Percentiles rank a stretch among this genome's conserved stretches.
Evolutionary conservation across 2,329 filamentous ascomycete genomes (phyloP).

Genomic region (Xylariaceae sp.): DNA sequence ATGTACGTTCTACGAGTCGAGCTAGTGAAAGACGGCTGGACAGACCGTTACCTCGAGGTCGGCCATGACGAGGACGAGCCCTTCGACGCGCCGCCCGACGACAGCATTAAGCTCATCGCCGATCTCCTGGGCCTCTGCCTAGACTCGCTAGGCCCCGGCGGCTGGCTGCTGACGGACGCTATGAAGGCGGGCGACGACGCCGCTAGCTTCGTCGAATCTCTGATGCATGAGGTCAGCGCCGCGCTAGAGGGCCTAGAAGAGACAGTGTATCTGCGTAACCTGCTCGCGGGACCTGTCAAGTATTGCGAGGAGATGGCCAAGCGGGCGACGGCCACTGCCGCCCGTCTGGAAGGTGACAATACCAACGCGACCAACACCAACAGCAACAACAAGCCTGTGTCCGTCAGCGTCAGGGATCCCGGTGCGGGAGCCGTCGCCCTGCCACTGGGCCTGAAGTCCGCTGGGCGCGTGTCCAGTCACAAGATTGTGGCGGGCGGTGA

Average conservation of each 20-base stretch:
- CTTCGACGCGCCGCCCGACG: slow-evolving; percentile 53
- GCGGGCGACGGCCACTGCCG: slow-evolving; percentile 1
- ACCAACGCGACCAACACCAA: slow-evolving; percentile 26
- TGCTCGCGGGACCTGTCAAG: slow-evolving; percentile 61
- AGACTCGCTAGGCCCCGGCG: slow-evolving; percentile 68
- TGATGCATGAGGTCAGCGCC: slow-evolving; percentile 64
- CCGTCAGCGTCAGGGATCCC: slow-evolving; percentile 41
- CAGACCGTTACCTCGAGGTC: slow-evolving; percentile 61
- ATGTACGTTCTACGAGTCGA: slow-evolving; percentile 69
- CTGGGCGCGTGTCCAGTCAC: slow-evolving; percentile 43
- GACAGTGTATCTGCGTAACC: slow-evolving; percentile 56
- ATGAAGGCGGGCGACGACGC: slow-evolving; percentile 49
- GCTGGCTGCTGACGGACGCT: slow-evolving; percentile 64
- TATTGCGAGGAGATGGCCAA: slow-evolving; percentile 45
- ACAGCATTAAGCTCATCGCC: slow-evolving; percentile 64
- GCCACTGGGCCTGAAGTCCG: slow-evolving; percentile 67
- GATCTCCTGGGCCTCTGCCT: slow-evolving; percentile 67
- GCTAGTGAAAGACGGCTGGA: slow-evolving; percentile 71
- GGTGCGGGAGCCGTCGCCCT: slow-evolving; percentile 39
- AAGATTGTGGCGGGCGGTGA: slow-evolving; percentile 67
- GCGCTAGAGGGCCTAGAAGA: slow-evolving; percentile 69
- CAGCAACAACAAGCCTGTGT: slow-evolving; percentile 41
- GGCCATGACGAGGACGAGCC: slow-evolving; percentile 44
- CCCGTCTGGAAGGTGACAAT: too few relatives aligned
- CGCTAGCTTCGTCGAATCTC: slow-evolving; percentile 58